phyloP scores from a whole-genome alignment of 169 alveolate species.

The Plasmodium chabaudi region DNA sequence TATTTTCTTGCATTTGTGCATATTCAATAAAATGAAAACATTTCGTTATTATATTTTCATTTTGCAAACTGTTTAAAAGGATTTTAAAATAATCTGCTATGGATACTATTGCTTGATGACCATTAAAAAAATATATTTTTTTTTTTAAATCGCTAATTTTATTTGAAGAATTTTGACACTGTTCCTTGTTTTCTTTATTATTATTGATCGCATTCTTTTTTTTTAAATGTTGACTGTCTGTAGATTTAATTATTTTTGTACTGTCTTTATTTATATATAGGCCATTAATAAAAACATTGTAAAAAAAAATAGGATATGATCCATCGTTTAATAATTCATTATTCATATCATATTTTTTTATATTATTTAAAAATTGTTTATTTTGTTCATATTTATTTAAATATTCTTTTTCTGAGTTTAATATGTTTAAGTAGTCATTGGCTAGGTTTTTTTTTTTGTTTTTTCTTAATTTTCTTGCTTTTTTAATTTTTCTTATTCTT shows the following conservation, averaged over 20 bases:
- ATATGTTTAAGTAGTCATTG: slow-evolving; percentile 27
- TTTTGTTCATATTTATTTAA: slow-evolving; percentile 27
- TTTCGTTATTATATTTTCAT: slow-evolving; percentile 7
- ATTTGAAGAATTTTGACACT: background rate
- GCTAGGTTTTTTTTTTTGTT: background rate
- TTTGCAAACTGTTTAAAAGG: slow-evolving; percentile 29
- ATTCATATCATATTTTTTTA: background rate
- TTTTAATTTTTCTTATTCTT: background rate
- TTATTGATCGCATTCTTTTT: too few species aligned
- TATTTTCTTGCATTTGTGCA: slow-evolving; percentile 4
- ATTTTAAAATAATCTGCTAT: slow-evolving; percentile 33
- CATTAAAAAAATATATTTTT: slow-evolving; percentile 17
- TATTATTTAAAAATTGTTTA: slow-evolving; percentile 13
- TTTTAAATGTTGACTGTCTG: background rate
- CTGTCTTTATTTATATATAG: slow-evolving; percentile 3
- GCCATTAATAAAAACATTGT: slow-evolving; percentile 25
- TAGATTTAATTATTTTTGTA: background rate
- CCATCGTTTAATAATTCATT: slow-evolving; percentile 21
- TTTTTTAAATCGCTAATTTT: background rate
- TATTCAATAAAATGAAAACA: slow-evolving; percentile 31
- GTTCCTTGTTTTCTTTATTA: too few species aligned
- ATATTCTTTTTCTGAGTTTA: slow-evolving; percentile 39
- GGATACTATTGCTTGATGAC: slow-evolving; percentile 22
- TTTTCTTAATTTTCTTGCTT: slow-evolving; percentile 2
- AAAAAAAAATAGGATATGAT: slow-evolving; percentile 27